Base-by-base conservation (phyloP, 139 green algal species). In the Pseudopediastrum boryanum region DNA sequence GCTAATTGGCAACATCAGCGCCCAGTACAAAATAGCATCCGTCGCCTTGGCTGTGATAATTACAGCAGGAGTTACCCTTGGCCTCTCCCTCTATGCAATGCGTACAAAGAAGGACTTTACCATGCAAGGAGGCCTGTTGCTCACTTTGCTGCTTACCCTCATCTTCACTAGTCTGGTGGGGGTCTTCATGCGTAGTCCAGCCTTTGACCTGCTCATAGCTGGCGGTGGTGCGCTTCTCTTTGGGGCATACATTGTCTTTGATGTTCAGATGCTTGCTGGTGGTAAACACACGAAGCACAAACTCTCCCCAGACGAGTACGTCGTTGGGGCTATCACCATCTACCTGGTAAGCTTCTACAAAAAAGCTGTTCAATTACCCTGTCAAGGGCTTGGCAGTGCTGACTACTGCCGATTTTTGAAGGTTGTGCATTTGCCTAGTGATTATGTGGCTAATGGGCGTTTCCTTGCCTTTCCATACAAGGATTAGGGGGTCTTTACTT, bases 21-120 rank as follows among this genome's bases (percentile, higher is more conserved):
- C 83, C 41, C 16, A 35, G 7, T 87, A 80, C 61, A 48, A 81
- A 36, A 61, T 68, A 7, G 9, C 73, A 35, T 46, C 43, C 41
- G 75, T 87, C 21, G 9, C 78, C 7, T 39, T 84, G 33, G 75
- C 82, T 25, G 33, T 75, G n/a, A 36, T 35, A 39, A 2, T 81
- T 12, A 83, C 82, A 3, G 46, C 25, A 35, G 65, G 59, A 36
- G 44, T 83, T 50, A 71, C 69, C 8, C 31, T 71, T 25, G 75
- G 27, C 25, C 43, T 83, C 35, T 50, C 58, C 1, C 19, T 42
- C 1, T 87, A 83, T 51, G 82, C 82, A 0, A 31, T 79, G 13
- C 81, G 51, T 64, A 82, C 77, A 29, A 87, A 84, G 54, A 44
- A 54, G 35, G 77, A 87, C 62, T 78, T 83, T 35, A 86, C 82